These are phyloP conservation scores for Tylopilus plumbeoviolaceoides DNA, from an alignment of 768 basidiomycete genomes.

Conservation along the genomic window DNA sequence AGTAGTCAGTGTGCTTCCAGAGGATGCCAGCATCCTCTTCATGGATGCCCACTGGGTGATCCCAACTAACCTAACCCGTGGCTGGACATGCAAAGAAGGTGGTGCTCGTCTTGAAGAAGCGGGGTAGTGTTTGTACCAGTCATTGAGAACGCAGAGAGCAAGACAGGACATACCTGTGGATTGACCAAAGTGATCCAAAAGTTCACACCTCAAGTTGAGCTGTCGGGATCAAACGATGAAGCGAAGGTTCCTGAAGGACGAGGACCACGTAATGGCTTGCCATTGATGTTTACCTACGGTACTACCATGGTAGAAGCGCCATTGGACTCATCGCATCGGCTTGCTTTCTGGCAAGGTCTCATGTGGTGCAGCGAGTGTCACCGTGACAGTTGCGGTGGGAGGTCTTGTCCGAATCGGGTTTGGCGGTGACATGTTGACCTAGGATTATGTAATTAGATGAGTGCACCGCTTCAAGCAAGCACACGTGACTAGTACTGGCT, in stretches of 20 bases:
- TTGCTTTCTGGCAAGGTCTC: constrained; percentile 3
- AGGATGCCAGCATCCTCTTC: too few relatives aligned
- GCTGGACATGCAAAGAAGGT: constrained; percentile 93
- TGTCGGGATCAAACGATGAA: constrained; percentile 28
- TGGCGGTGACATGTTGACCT: constrained; percentile 3
- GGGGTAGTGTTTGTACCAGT: constrained; percentile 5
- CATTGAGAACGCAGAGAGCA: constrained; percentile 5
- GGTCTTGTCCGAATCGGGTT: too few relatives aligned
- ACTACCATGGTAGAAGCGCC: constrained; percentile 21
- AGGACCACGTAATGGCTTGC: constrained; percentile 30
- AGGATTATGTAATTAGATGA: too few relatives aligned
- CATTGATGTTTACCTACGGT: constrained; percentile 34
- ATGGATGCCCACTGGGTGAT: constrained; percentile 85
- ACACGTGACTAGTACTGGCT: too few relatives aligned
- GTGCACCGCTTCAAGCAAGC: too few relatives aligned
- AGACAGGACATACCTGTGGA: constrained; percentile 62
- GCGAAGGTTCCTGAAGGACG: constrained; percentile 27
- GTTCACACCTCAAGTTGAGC: constrained; percentile 76
- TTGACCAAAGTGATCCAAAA: constrained; percentile 95
- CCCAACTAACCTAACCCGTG: constrained; percentile 91
- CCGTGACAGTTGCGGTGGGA: too few relatives aligned
- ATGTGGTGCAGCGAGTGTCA: constrained; percentile 2
- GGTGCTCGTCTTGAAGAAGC: constrained; percentile 42
- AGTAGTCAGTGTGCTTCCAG: too few relatives aligned
- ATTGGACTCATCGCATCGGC: constrained; percentile 6